Evolutionary conservation across 2,329 filamentous ascomycete species (phyloP).

Genomic region (Stachybotrys chlorohalonatus): DNA sequence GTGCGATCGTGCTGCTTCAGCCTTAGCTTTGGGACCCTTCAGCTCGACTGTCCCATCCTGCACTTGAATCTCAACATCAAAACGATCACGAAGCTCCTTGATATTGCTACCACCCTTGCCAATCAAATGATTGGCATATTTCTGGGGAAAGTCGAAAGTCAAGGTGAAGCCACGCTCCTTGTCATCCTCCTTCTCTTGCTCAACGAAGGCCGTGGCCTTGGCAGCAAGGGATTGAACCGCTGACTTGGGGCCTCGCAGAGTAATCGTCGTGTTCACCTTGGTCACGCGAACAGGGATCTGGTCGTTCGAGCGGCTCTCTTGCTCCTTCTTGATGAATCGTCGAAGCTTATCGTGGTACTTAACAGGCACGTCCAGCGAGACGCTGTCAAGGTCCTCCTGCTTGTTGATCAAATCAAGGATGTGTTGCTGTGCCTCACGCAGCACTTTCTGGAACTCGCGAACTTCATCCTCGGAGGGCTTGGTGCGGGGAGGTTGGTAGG

Average conservation of each 20-base stretch:
- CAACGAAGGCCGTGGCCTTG: slow-evolving; percentile 71
- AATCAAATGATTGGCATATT: slow-evolving; percentile 79
- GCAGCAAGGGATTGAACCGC: slow-evolving; percentile 62
- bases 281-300: slow-evolving; percentile 53
- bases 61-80: slow-evolving; percentile 73
- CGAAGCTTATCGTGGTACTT: slow-evolving; percentile 58
- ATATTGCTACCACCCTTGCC: slow-evolving; percentile 61
- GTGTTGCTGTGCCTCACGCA: slow-evolving; percentile 47
- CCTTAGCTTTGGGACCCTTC: slow-evolving; percentile 92
- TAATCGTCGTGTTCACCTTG: slow-evolving; percentile 51
- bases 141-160: slow-evolving; percentile 88
- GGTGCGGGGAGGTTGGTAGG: slow-evolving; percentile 46
- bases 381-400: slow-evolving; percentile 45
- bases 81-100: slow-evolving; percentile 55
- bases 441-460: slow-evolving; percentile 42
- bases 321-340: slow-evolving; percentile 56
- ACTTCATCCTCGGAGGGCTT: slow-evolving; percentile 43
- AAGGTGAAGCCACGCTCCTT: slow-evolving; percentile 83
- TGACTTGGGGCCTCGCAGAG: slow-evolving; percentile 66
- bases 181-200: slow-evolving; percentile 85
- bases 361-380: slow-evolving; percentile 46
- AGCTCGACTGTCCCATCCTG: slow-evolving; percentile 91
- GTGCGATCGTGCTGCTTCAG: slow-evolving; percentile 74
- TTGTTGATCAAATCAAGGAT: slow-evolving; percentile 48
- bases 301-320: slow-evolving; percentile 44